Evolutionary conservation across 2,329 filamentous ascomycete genomes (phyloP).

Genomic region (Leptosphaerulina australis): DNA sequence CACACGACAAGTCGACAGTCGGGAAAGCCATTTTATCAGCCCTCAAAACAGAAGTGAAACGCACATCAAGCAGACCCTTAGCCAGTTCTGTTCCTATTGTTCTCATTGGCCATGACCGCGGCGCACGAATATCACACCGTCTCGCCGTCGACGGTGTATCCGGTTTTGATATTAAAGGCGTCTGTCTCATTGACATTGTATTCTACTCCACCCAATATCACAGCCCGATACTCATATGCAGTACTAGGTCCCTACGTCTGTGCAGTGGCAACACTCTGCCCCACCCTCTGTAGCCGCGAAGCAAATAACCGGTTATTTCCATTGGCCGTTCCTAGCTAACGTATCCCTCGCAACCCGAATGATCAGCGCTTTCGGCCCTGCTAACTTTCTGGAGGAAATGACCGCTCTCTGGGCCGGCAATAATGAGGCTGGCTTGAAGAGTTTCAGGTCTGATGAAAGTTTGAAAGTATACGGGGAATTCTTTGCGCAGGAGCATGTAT

Average conservation of each 20-base stretch:
- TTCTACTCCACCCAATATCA: too few relatives aligned
- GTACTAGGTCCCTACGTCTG: constrained; percentile 59
- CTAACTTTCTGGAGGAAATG: constrained; percentile 47
- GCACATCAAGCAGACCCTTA: constrained; percentile 19
- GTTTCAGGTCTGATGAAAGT: constrained; percentile 33
- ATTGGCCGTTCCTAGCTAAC: constrained; percentile 67
- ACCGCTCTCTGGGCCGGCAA: constrained; percentile 47
- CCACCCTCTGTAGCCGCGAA: constrained; percentile 47
- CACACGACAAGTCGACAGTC: constrained; percentile 41
- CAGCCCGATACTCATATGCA: neutral
- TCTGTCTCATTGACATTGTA: constrained; percentile 43
- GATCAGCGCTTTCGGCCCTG: constrained; percentile 53
- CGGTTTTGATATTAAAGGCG: constrained; percentile 48
- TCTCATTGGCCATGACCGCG: constrained; percentile 63
- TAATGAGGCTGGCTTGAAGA: constrained; percentile 13
- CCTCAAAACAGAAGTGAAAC: constrained; percentile 31
- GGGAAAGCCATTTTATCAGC: constrained; percentile 34
- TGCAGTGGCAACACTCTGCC: constrained; percentile 57
- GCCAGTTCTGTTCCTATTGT: constrained; percentile 27
- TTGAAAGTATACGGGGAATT: constrained; percentile 53
- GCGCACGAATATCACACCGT: constrained; percentile 62
- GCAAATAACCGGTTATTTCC: constrained; percentile 58
- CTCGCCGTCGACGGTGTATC: constrained; percentile 57
- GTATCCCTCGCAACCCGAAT: constrained; percentile 58
- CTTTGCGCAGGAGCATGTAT: constrained; percentile 50